Percentiles rank a stretch among this genome's conserved stretches.
phyloP scores from a whole-genome alignment of 116 monocot species.

The Dioscorea cayenensis region DNA sequence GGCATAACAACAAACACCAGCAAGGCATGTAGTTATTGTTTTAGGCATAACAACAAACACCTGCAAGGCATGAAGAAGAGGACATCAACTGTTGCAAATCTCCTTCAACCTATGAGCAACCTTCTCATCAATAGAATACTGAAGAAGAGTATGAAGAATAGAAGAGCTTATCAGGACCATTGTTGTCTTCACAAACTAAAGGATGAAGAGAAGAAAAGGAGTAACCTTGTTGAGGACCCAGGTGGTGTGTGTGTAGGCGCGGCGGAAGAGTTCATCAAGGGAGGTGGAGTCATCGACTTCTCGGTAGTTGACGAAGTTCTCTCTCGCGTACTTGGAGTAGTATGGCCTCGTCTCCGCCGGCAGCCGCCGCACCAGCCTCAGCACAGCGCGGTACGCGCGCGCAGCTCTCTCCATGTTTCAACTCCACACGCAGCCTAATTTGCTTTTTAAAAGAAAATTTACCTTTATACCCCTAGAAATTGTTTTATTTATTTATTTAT shows the following conservation, averaged over 20 bases:
- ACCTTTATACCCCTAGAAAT: too few relatives aligned
- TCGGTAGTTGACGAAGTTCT: conserved; percentile 96
- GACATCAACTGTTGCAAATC: conserved; percentile 20
- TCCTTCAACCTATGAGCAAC: conserved; percentile 45
- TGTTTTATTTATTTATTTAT: too few relatives aligned
- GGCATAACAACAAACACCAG: too few relatives aligned
- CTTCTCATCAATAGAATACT: conserved; percentile 55
- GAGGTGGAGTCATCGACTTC: conserved; percentile 36
- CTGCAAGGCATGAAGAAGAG: conserved; percentile 14
- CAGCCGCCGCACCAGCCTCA: conserved; percentile 68
- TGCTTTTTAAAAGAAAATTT: too few relatives aligned
- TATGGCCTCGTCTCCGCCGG: conserved; percentile 71
- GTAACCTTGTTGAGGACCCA: conserved; percentile 88
- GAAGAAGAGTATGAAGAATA: conserved; percentile 4
- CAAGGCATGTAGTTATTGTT: neutral
- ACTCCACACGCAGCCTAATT: neutral
- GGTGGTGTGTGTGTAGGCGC: conserved; percentile 60
- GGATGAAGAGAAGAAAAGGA: neutral
- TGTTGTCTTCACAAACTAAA: neutral
- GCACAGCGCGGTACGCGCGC: conserved; percentile 60
- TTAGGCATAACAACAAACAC: conserved; percentile 43
- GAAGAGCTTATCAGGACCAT: neutral
- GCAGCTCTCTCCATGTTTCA: conserved; percentile 40
- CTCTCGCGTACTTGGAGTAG: conserved; percentile 86
- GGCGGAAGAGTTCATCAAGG: conserved; percentile 53